phyloP scores from a whole-genome alignment of 2,329 filamentous ascomycete species.

The Dactylellina haptotyla region DNA sequence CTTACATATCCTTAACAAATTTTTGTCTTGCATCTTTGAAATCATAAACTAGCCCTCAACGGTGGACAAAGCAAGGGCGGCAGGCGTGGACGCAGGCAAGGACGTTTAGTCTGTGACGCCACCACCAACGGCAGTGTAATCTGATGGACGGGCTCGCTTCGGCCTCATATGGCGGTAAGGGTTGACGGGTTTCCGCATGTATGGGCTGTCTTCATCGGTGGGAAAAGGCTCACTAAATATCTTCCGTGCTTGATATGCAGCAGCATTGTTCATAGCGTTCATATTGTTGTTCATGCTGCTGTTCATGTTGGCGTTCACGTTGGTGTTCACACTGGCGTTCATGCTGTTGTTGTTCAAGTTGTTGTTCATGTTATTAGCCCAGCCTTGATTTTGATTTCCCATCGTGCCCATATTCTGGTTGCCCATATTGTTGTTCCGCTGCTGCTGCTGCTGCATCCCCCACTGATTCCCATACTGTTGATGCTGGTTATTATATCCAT shows the following conservation, averaged over 20 bases:
- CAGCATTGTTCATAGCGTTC: neutral
- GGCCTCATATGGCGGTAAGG: constrained; percentile 87
- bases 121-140: constrained; percentile 66
- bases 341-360: constrained; percentile 15
- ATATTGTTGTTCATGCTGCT: constrained; percentile 4
- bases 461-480: constrained; percentile 54
- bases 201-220: constrained; percentile 83
- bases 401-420: constrained; percentile 51
- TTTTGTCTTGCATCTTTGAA: neutral
- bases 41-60: too few relatives aligned
- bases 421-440: constrained; percentile 26
- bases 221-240: constrained; percentile 67
- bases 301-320: constrained; percentile 17
- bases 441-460: constrained; percentile 59
- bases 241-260: constrained; percentile 68
- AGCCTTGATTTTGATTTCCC: constrained; percentile 49
- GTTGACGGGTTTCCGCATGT: constrained; percentile 95
- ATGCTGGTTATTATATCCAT: constrained; percentile 53
- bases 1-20: constrained; percentile 31
- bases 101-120: constrained; percentile 43
- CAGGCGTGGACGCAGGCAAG: neutral
- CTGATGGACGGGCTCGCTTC: constrained; percentile 82
- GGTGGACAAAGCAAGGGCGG: too few relatives aligned
- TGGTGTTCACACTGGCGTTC: neutral
- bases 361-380: constrained; percentile 28